Evolutionary conservation across 2,329 filamentous ascomycete genomes (phyloP).

Genomic region (Claviceps maximensis): DNA sequence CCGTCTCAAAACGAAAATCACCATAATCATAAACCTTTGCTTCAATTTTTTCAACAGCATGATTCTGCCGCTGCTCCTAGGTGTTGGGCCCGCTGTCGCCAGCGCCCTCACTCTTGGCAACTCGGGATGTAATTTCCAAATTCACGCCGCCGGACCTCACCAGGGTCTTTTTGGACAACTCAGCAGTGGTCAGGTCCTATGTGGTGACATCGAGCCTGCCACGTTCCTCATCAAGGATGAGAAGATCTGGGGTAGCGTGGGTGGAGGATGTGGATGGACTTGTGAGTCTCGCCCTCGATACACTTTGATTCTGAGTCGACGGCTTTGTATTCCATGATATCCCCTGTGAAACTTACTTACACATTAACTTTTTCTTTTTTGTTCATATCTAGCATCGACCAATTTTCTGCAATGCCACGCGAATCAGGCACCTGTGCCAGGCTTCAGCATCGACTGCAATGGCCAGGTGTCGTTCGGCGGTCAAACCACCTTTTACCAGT

Average conservation of each 20-base stretch:
- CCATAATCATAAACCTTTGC: neutral
- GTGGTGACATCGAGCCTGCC: conserved; percentile 35
- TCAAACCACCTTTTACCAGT: conserved; percentile 43
- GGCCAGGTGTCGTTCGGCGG: conserved; percentile 39
- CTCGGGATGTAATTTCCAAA: conserved; percentile 27
- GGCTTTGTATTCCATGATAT: neutral
- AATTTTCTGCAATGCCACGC: conserved; percentile 49
- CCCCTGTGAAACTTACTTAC: neutral
- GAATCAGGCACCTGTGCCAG: conserved; percentile 34
- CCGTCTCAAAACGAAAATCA: neutral
- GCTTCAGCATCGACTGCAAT: conserved; percentile 41
- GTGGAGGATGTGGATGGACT: conserved; percentile 51
- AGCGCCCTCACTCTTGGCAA: conserved; percentile 8
- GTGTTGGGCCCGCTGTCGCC: conserved; percentile 7
- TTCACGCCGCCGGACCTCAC: conserved; percentile 33
- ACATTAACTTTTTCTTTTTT: neutral
- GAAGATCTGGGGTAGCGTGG: conserved; percentile 41
- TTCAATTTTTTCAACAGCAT: neutral
- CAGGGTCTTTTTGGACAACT: conserved; percentile 46
- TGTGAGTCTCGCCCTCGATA: conserved; percentile 21
- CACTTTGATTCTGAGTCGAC: neutral
- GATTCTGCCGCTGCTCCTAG: conserved; percentile 6
- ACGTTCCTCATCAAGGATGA: conserved; percentile 41
- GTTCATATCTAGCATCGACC: conserved; percentile 36
- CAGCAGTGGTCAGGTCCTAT: conserved; percentile 40